phyloP scores from a whole-genome alignment of 2,329 filamentous ascomycete genomes.

The Epicoccum sorghinum region DNA sequence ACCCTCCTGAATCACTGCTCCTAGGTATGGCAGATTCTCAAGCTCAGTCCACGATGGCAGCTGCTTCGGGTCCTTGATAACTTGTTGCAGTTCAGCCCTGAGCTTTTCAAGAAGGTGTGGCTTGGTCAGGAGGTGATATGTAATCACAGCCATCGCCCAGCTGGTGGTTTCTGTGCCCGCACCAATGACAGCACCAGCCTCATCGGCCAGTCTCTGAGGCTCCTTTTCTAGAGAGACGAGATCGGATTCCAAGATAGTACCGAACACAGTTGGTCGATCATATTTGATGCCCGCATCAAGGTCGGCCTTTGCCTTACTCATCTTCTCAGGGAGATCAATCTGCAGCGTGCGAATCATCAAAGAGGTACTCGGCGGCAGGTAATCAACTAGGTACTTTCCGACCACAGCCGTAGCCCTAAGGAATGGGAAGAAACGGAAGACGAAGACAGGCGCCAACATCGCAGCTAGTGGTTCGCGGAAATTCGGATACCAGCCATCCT shows the following conservation, averaged over 20 bases:
- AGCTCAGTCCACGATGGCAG: conserved; percentile 28
- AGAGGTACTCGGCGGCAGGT: conserved; percentile 27
- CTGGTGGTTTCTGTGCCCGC: conserved; percentile 46
- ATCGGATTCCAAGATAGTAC: conserved; percentile 25
- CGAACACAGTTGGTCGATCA: conserved; percentile 32
- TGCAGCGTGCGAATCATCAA: conserved; percentile 33
- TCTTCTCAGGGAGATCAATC: conserved; percentile 32
- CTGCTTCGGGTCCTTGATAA: conserved; percentile 22
- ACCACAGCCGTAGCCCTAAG: conserved; percentile 26
- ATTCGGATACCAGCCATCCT: conserved; percentile 34
- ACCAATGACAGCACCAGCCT: conserved; percentile 40
- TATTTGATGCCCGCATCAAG: conserved; percentile 31
- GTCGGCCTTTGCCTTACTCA: conserved; percentile 29
- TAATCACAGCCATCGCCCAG: conserved; percentile 33
- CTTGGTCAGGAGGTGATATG: conserved; percentile 38
- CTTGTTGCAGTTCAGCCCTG: conserved; percentile 29
- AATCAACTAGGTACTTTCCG: conserved; percentile 25
- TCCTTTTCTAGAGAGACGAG: conserved; percentile 26
- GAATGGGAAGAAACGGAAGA: conserved; percentile 35
- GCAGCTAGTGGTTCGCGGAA: conserved; percentile 30
- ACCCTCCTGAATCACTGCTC: conserved; percentile 41
- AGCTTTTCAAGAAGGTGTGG: conserved; percentile 30
- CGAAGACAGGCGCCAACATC: conserved; percentile 27
- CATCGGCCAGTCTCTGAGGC: conserved; percentile 37
- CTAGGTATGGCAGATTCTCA: conserved; percentile 39